A percentile compares a stretch with the other conserved stretches of the same genome.
These are phyloP conservation scores for Lipomyces spencermartinsiae DNA, from an alignment of 805 yeast species.

Conservation along the genomic window DNA sequence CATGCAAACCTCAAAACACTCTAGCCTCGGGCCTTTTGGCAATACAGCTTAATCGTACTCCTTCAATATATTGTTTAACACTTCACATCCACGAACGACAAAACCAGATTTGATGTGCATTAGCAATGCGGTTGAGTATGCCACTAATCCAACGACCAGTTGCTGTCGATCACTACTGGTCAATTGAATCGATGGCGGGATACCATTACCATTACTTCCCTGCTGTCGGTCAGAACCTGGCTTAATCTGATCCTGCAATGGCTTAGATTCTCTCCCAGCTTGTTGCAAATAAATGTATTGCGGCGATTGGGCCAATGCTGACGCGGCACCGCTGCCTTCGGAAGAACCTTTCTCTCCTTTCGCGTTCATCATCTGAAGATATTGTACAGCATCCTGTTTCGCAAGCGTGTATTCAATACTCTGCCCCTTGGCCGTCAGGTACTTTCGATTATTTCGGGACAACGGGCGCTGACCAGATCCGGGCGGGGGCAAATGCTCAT, in stretches of 20 bases:
- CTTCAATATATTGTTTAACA: slow-evolving; percentile 31
- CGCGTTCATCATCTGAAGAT: slow-evolving; percentile 32
- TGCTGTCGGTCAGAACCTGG: neutral
- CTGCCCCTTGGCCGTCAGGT: slow-evolving; percentile 25
- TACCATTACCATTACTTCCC: neutral
- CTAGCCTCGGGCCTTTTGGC: neutral
- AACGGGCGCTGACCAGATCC: neutral
- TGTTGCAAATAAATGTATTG: neutral
- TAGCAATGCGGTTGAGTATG: slow-evolving; percentile 35
- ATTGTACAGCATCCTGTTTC: slow-evolving; percentile 36
- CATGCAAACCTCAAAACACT: neutral
- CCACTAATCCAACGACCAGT: slow-evolving; percentile 37
- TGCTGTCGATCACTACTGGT: slow-evolving; percentile 28
- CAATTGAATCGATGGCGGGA: neutral
- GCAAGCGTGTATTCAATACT: slow-evolving; percentile 31
- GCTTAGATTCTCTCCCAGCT: neutral
- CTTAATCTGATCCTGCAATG: neutral
- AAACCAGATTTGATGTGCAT: slow-evolving; percentile 39
- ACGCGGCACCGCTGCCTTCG: neutral
- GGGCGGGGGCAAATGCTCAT: slow-evolving; percentile 16
- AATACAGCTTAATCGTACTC: slow-evolving; percentile 22
- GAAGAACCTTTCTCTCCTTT: slow-evolving; percentile 11
- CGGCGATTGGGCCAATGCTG: neutral
- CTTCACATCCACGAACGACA: slow-evolving; percentile 37
- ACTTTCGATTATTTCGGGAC: slow-evolving; percentile 18